Evolutionary conservation across 108 stramenopile species (phyloP).

Genomic region (Nannochloropsis gaditana): DNA sequence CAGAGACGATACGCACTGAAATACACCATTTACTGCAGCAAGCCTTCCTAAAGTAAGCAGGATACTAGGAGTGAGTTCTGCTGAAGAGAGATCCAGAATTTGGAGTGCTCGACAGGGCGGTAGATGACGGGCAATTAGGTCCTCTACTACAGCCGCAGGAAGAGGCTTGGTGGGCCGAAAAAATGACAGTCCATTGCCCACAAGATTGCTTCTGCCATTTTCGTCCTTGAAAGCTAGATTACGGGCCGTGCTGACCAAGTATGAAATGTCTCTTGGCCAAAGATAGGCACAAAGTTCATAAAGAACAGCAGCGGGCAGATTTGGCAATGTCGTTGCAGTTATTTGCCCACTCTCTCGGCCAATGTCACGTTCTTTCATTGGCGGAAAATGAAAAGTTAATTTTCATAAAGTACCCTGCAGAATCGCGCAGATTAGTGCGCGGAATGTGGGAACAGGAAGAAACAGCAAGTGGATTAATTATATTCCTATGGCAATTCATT

Average conservation of each 20-base stretch:
- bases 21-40: background rate
- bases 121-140: background rate
- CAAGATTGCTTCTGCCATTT: background rate
- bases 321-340: background rate
- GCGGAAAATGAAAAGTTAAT: too few relatives aligned
- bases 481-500: too few relatives aligned
- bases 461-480: too few relatives aligned
- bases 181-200: background rate
- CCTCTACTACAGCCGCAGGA: background rate
- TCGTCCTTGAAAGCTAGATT: background rate
- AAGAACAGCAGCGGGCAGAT: background rate
- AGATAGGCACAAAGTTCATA: background rate
- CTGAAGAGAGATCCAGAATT: background rate
- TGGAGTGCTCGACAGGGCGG: background rate
- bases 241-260: background rate
- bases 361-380: too few relatives aligned
- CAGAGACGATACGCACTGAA: background rate
- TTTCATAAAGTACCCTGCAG: too few relatives aligned
- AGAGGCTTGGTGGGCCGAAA: background rate
- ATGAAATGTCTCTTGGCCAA: background rate
- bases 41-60: background rate
- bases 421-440: too few relatives aligned
- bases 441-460: too few relatives aligned
- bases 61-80: background rate
- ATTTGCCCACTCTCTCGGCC: too few relatives aligned